Conservation (phyloP, 495 filamentous ascomycete species). For the Neurospora terricola region DNA sequence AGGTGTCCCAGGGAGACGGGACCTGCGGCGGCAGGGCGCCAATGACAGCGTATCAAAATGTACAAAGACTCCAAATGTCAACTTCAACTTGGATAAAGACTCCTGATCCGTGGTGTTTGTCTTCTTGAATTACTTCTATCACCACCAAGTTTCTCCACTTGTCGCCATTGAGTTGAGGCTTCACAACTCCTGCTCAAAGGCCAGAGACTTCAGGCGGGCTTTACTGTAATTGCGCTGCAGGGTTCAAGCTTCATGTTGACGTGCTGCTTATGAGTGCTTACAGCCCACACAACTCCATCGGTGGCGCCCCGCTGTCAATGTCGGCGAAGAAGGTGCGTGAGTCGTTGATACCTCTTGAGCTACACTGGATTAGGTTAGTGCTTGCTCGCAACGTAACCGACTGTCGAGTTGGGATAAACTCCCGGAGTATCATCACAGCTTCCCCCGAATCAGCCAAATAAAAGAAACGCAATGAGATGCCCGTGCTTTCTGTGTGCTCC, state of each 20-base stretch:
- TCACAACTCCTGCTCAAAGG: background rate
- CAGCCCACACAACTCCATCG: background rate
- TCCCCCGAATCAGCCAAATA: background rate
- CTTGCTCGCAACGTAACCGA: background rate
- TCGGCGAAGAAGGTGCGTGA: background rate
- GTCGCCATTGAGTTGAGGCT: background rate
- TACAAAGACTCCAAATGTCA: background rate
- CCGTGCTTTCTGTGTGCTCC: background rate
- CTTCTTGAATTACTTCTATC: background rate
- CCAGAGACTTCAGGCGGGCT: background rate
- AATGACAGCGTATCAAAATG: background rate
- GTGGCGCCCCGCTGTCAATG: background rate
- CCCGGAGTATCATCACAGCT: background rate
- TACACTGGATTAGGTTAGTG: background rate
- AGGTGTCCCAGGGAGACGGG: background rate
- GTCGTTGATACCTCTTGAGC: background rate
- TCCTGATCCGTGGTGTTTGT: background rate
- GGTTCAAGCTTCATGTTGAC: background rate
- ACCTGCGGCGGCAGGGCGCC: background rate
- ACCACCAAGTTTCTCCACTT: background rate
- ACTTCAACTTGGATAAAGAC: background rate
- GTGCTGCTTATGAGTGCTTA: background rate
- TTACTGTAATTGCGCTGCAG: background rate
- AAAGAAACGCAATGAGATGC: background rate
- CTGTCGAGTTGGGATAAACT: background rate